A percentile compares a stretch with the other conserved stretches of the same genome.
These are phyloP conservation scores for Globisporangium nodosum DNA, from an alignment of 352 stramenopile genomes.

Conservation along the genomic window DNA sequence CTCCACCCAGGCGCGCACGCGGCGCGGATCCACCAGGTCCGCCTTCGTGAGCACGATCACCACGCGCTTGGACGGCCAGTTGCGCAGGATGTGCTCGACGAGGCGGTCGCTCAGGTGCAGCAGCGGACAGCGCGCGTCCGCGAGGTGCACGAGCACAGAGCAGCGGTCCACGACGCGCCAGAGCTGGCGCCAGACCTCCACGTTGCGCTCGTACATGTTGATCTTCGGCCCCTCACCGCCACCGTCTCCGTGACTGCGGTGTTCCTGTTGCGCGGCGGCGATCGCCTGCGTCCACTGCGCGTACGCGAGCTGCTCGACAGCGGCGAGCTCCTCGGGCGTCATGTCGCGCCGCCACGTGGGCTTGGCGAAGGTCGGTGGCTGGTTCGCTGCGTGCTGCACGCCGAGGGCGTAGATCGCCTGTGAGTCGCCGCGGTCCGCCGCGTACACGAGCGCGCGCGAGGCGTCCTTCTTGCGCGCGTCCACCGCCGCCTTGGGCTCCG, in stretches of 20 bases:
- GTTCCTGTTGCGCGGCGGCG: conserved; percentile 26
- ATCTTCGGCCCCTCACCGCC: conserved; percentile 12
- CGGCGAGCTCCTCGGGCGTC: conserved; percentile 56
- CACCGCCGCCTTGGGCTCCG: conserved; percentile 47
- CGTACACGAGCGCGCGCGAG: conserved; percentile 51
- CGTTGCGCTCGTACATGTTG: conserved; percentile 77
- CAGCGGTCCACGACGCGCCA: conserved; percentile 79
- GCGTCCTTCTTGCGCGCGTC: conserved; percentile 69
- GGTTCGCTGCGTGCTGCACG: conserved; percentile 46
- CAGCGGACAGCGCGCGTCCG: conserved; percentile 62
- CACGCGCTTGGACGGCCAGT: conserved; percentile 83
- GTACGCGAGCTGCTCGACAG: conserved; percentile 51
- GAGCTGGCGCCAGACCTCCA: conserved; percentile 79
- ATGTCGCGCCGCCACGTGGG: conserved; percentile 60
- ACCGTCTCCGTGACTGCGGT: not conserved
- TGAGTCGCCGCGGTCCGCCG: conserved; percentile 51
- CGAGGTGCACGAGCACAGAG: conserved; percentile 70
- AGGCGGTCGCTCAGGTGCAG: conserved; percentile 69
- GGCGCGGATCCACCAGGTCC: conserved; percentile 88
- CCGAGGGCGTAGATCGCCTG: conserved; percentile 70
- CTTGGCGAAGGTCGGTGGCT: conserved; percentile 61
- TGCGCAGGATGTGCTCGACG: conserved; percentile 35
- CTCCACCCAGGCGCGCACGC: conserved; percentile 91
- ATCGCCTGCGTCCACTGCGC: conserved; percentile 51
- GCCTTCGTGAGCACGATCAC: conserved; percentile 99